These are phyloP conservation scores for Sporothrix luriei DNA, from an alignment of 2,329 filamentous ascomycete genomes.

Conservation along the genomic window DNA sequence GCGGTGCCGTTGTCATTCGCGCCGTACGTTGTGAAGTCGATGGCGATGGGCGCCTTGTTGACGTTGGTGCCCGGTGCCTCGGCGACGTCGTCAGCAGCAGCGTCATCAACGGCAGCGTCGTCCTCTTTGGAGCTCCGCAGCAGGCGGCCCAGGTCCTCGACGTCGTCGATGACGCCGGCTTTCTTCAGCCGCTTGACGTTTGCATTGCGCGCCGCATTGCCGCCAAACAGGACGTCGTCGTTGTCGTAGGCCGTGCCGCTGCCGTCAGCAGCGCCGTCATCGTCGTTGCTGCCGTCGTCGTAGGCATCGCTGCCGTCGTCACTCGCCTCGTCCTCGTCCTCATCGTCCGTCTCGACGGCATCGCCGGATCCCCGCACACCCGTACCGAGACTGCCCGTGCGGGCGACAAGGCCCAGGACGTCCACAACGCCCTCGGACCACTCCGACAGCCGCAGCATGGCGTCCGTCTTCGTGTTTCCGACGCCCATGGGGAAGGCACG, in stretches of 20 bases:
- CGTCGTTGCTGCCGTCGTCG: constrained; percentile 67
- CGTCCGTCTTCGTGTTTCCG: constrained; percentile 76
- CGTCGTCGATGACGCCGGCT: constrained; percentile 65
- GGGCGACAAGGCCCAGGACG: constrained; percentile 65
- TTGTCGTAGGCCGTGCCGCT: constrained; percentile 47
- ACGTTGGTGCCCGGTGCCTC: constrained; percentile 21
- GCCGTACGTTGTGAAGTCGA: constrained; percentile 82
- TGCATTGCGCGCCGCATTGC: constrained; percentile 46
- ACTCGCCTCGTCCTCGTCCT: constrained; percentile 73
- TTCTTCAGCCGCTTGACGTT: constrained; percentile 50
- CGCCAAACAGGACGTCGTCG: constrained; percentile 55
- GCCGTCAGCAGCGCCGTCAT: constrained; percentile 49
- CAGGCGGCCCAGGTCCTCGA: constrained; percentile 79
- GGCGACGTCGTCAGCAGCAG: neutral
- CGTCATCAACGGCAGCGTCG: constrained; percentile 40
- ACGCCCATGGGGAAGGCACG: constrained; percentile 86
- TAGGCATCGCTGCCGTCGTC: constrained; percentile 41
- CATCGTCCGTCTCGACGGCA: constrained; percentile 80
- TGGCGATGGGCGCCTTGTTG: constrained; percentile 60
- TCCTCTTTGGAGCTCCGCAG: constrained; percentile 54
- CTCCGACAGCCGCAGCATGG: constrained; percentile 66
- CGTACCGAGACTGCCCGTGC: constrained; percentile 62
- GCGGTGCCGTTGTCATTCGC: constrained; percentile 42
- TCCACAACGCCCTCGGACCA: constrained; percentile 77
- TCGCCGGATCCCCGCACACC: constrained; percentile 79